A percentile compares a stretch with the other conserved stretches of the same genome.
These are phyloP conservation scores for Vanrija pseudolonga DNA, from an alignment of 1,284 basidiomycete genomes.

Conservation along the genomic window DNA sequence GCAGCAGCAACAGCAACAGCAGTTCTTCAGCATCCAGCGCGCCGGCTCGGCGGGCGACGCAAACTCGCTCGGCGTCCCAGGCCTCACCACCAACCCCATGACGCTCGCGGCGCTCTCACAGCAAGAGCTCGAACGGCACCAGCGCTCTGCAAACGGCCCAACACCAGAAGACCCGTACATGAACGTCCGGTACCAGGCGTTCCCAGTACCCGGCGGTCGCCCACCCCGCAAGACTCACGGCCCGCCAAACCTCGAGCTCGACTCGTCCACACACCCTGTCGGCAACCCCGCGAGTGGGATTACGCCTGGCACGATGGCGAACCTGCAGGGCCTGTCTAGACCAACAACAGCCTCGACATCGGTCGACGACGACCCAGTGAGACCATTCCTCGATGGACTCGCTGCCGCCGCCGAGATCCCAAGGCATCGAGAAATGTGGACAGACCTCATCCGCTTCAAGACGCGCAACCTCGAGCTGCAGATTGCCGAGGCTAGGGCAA, in stretches of 20 bases:
- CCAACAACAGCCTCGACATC: neutral
- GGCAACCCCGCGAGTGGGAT: neutral
- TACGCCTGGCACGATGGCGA: too few species aligned
- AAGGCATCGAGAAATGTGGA: slow-evolving; percentile 32
- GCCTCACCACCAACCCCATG: neutral
- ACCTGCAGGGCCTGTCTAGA: too few species aligned
- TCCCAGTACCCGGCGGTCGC: slow-evolving; percentile 10
- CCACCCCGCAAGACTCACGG: slow-evolving; percentile 6
- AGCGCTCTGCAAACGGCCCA: slow-evolving; percentile 19
- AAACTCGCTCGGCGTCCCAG: neutral
- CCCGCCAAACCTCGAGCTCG: slow-evolving; percentile 1
- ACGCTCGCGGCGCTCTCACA: neutral
- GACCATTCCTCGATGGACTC: slow-evolving; percentile 18
- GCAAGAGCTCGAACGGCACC: slow-evolving; percentile 22
- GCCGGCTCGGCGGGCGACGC: neutral
- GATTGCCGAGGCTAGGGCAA: slow-evolving; percentile 42
- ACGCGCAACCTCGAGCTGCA: slow-evolving; percentile 42
- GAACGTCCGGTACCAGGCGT: slow-evolving; percentile 7
- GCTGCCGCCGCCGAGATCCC: slow-evolving; percentile 24
- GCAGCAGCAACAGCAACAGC: slow-evolving; percentile 3
- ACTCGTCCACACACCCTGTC: neutral
- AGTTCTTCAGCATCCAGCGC: neutral
- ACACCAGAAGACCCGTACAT: slow-evolving; percentile 14
- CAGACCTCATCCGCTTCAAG: slow-evolving; percentile 39
- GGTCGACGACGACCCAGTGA: slow-evolving; percentile 14